These are phyloP conservation scores for Aspergillus taichungensis DNA, from an alignment of 495 filamentous ascomycete genomes.

Conservation along the genomic window DNA sequence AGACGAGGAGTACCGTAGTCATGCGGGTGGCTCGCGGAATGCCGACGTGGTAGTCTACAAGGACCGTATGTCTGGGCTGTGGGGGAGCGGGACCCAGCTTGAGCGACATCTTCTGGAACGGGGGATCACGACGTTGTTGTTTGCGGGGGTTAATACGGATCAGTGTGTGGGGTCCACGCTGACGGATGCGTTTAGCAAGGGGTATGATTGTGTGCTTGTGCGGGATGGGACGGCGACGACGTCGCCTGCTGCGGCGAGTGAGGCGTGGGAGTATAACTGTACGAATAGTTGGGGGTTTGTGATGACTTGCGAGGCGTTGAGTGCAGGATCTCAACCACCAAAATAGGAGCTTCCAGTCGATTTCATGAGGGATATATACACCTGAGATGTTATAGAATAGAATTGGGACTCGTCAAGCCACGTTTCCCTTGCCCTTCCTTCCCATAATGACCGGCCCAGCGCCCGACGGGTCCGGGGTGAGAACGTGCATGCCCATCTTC, in stretches of 20 bases:
- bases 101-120: constrained; percentile 27
- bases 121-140: constrained; percentile 43
- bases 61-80: constrained; percentile 49
- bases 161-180: constrained; percentile 50
- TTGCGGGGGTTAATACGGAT: constrained; percentile 52
- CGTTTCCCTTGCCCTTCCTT: constrained; percentile 5
- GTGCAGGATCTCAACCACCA: too few species aligned
- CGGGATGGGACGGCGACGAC: constrained; percentile 46
- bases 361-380: too few species aligned
- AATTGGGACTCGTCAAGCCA: constrained; percentile 2
- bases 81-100: constrained; percentile 24
- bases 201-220: constrained; percentile 43
- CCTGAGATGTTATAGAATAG: too few species aligned
- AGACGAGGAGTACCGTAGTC: constrained; percentile 18
- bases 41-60: constrained; percentile 47
- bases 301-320: constrained; percentile 24
- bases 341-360: too few species aligned
- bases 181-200: constrained; percentile 27
- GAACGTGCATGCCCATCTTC: constrained; percentile 34
- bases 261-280: constrained; percentile 35
- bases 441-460: constrained; percentile 20
- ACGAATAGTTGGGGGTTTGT: constrained; percentile 34
- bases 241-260: constrained; percentile 29
- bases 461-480: constrained; percentile 20
- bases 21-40: constrained; percentile 15